These are phyloP conservation scores for Lecanoromycetidae sp. DNA, from an alignment of 2,329 filamentous ascomycete species.

Conservation along the genomic window DNA sequence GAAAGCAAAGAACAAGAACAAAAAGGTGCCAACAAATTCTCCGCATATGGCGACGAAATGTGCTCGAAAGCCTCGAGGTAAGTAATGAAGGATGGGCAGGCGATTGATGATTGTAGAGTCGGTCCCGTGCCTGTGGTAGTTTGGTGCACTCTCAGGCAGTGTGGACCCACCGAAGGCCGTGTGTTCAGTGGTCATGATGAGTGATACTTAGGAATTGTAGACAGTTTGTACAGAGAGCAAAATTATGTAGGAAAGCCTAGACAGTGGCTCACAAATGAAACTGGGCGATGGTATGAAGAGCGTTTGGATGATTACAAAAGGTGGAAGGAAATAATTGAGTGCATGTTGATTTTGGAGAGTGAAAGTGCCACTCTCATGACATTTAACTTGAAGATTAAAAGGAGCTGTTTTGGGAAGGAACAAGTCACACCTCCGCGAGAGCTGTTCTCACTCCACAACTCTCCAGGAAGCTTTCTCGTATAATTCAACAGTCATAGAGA, in stretches of 20 bases:
- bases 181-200: slow-evolving; percentile 12
- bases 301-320: background rate
- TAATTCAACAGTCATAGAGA: no score
- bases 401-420: no score
- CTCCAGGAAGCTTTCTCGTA: no score
- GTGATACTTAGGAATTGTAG: background rate
- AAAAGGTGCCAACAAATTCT: slow-evolving; percentile 19
- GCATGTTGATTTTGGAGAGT: background rate
- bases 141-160: slow-evolving; percentile 2
- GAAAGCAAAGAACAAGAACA: slow-evolving; percentile 20
- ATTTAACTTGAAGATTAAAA: no score
- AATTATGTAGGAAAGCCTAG: background rate
- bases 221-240: background rate
- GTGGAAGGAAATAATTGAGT: no score
- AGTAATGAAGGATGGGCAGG: slow-evolving; percentile 10
- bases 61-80: slow-evolving; percentile 12
- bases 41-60: slow-evolving; percentile 19
- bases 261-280: background rate
- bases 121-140: slow-evolving; percentile 1
- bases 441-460: no score
- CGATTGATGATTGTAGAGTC: slow-evolving; percentile 8
- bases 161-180: slow-evolving; percentile 4
- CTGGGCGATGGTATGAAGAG: background rate
- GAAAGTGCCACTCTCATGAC: background rate
- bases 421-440: no score